Evolutionary conservation across 164 flowering plant species (phyloP), one percentile per base, ranked within the genome.

Genomic region (Tetracentron sinense): DNA sequence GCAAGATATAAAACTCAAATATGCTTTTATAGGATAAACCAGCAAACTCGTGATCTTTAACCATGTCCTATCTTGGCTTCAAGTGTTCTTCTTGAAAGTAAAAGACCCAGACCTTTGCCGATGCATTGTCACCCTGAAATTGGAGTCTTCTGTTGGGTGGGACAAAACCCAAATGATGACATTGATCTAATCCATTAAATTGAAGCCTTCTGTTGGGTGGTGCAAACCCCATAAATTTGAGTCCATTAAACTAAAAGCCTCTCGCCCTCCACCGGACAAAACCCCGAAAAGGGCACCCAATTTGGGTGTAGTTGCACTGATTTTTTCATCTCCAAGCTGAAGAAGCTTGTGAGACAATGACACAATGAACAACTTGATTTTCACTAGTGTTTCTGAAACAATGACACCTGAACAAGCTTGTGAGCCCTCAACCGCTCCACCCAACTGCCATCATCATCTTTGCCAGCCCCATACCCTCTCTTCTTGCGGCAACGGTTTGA

Each of bases 281-380:
- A 87, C 19, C 93, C 93, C 62, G 85, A 62, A 19, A 87, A 64
- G 0, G 93, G 90, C 20, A 82, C 88, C 74, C 85, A 70, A 74
- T 87, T 87, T 10, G 88, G 93, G 57, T 87, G 93, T 69, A 82
- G 75, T 65, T 81, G 82, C 31, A 90, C 94, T 49, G 85, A 69
- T 54, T 79, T 66, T 47, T 74, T 77, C 83, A 85, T 81, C 74
- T 88, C 94, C 31, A 76, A 54, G 52, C 85, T 49, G 72, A 88
- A 88, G 44, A 88, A 88, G 76, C n/a, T 71, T 61, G 38, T 75
- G 73, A 0, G 94, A 85, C 3, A 89, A 87, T 3, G 67, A 80
- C 68, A 87, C 53, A 62, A 77, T 87, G 88, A 0, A 68, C 79
- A 87, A 72, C 69, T 75, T 81, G 60, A 87, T 63, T 77, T 87